Base-by-base conservation (phyloP, 176 grass and related monocot species). In the Dendrocalamus sinicus region DNA sequence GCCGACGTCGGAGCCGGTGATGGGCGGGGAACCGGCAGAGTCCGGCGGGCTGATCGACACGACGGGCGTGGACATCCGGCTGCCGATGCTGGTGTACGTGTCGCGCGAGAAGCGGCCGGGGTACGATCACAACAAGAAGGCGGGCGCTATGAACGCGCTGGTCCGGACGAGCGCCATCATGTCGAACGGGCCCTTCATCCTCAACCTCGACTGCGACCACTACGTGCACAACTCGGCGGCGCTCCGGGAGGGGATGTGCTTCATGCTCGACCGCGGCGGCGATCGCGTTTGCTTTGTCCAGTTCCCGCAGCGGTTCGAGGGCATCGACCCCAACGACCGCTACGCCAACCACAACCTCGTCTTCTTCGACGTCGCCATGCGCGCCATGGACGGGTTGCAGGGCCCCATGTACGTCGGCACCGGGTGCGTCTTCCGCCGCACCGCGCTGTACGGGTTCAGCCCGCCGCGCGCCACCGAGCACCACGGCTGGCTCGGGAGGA, bases 61-160 rank as follows among this genome's bases (percentile, higher is more conserved):
- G 0, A 87, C 91, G 0, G 92, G 92, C 14, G 92, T 99, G 9
- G 96, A 96, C 87, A 82, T 89, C 30, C 91, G 96, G 19, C 86
- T 99, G 37, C 91, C 96, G 8, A 96, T 99, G 96, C 86, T 99
- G 37, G 96, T 94, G 67, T 99, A 96, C 23, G 92, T 99, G 24
- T 99, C 96, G 0, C 86, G 96, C 6, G 96, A 99, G 83, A 99
- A 95, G 75, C 86, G 90, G 8, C 93, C 93, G 0, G 93, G 96
- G 20, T 96, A 96, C 46, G 90, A 99, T 67, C 96, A 99, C 88
- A 99, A 99, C 93, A 96, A 96, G 84, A 99, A 99, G 82, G 96
- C 93, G 0, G 93, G 90, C 8, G 96, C 93, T 19, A 99, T 95
- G 96, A 99, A 99, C 74, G 79, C 91, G 35, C 87, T 99, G 63